Evolutionary conservation across 1,284 basidiomycete genomes (phyloP).

Genomic region (Marasmius fiardii): DNA sequence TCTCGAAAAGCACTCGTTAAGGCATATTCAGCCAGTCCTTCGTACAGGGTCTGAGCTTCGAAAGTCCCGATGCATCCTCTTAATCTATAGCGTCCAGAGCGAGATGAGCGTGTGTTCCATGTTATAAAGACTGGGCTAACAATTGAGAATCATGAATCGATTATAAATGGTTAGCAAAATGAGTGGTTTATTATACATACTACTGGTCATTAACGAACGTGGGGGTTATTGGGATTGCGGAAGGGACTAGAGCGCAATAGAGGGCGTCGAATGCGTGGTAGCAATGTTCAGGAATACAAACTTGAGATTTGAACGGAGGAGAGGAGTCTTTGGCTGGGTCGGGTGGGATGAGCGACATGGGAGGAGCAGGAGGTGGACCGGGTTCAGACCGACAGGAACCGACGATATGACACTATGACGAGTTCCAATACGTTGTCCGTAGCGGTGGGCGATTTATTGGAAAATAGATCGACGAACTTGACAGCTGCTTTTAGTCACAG

Average conservation of each 20-base stretch:
- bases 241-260: slow-evolving; percentile 64
- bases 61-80: slow-evolving; percentile 97
- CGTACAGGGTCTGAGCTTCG: slow-evolving; percentile 68
- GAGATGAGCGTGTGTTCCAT: slow-evolving; percentile 78
- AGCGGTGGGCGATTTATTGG: not conserved
- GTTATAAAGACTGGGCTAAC: slow-evolving; percentile 92
- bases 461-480: not conserved
- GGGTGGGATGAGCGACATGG: slow-evolving; percentile 48
- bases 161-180: not conserved
- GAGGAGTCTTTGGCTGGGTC: slow-evolving; percentile 32
- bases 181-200: slow-evolving; percentile 44
- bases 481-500: not conserved
- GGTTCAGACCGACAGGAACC: slow-evolving; percentile 15
- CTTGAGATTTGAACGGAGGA: slow-evolving; percentile 19
- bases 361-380: slow-evolving; percentile 4
- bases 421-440: not conserved
- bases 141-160: slow-evolving; percentile 6
- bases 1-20: slow-evolving; percentile 81
- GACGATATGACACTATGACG: slow-evolving; percentile 17
- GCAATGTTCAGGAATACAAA: slow-evolving; percentile 70
- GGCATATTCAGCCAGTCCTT: slow-evolving; percentile 88
- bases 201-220: slow-evolving; percentile 68
- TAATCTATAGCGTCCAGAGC: slow-evolving; percentile 61
- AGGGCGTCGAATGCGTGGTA: slow-evolving; percentile 78
- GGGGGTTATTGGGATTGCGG: slow-evolving; percentile 49